Evolutionary conservation across 345 rosid species (phyloP), one percentile per base, ranked within the genome.

Genomic region (Heritiera littoralis): DNA sequence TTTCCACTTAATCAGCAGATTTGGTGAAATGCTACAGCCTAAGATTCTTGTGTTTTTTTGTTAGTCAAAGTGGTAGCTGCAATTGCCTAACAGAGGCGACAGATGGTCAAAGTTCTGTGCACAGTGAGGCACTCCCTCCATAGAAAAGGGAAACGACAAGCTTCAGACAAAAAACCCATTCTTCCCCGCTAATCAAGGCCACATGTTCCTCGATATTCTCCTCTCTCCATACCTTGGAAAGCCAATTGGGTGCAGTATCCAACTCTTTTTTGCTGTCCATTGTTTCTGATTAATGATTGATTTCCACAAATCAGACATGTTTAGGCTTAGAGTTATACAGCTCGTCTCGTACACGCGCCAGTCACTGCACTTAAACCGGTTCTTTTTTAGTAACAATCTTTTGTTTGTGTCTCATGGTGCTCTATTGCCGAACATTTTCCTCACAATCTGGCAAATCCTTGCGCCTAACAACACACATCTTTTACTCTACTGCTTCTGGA

Each of bases 121-220:
- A 72, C 66, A 75, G 63, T 66, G 48, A 45, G 49, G 45, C 82
- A 38, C 63, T 46, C 74, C 9, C 69, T 17, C 78, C 46, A 63
- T 23, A n/a, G 32, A 67, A 72, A 63, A 78, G 8, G 59, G 13
- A 78, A 60, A 76, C 46, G 79, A 80, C 82, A 78, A 80, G 52
- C 59, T 71, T 23, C 28, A 73, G 77, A 78, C 80, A 80, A 73
- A 76, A 65, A 80, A 65, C 81, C 80, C 72, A 30, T 45, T 67
- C 64, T 66, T 38, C 20, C 52, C 89, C 89, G 86, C 80, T 76
- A 86, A 86, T 88, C 85, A 86, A 86, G 89, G 87, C 73, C 84
- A 81, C 90, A 84, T 83, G 78, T 84, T 75, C 83, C 86, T 83
- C 87, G 52, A 55, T 75, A 69, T 83, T 81, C 86, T 71, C 83